Conservation (phyloP, 2,329 filamentous ascomycete genomes). For the Dryadomyces quercus-mongolicae region DNA sequence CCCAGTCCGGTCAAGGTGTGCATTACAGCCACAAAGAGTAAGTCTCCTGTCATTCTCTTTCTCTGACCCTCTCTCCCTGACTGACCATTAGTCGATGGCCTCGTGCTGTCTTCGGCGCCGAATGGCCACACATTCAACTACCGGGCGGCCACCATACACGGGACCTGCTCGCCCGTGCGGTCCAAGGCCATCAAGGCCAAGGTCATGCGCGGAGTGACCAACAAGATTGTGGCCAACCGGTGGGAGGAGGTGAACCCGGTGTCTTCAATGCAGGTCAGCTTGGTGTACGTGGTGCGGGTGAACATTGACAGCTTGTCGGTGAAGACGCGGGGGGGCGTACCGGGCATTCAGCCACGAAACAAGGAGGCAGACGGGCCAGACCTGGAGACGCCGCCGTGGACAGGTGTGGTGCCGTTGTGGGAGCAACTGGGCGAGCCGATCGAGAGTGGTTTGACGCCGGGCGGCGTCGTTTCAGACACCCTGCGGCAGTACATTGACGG, state of each 20-base stretch:
- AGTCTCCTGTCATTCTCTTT: neutral
- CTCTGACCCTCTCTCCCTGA: neutral
- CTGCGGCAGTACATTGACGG: conserved; percentile 3
- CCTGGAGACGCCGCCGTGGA: conserved; percentile 5
- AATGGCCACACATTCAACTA: conserved; percentile 14
- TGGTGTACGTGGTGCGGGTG: conserved; percentile 10
- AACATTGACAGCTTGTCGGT: conserved; percentile 9
- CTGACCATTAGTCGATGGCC: conserved; percentile 8
- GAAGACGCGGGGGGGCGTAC: conserved; percentile 8
- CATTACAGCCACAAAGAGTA: conserved; percentile 11
- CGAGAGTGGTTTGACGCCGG: conserved; percentile 10
- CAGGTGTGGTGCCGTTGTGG: conserved; percentile 11
- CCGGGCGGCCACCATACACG: conserved; percentile 11
- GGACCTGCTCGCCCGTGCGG: conserved; percentile 7
- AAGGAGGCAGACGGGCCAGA: conserved; percentile 8
- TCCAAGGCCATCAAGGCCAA: neutral
- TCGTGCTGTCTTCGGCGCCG: conserved; percentile 10
- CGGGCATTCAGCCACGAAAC: conserved; percentile 11
- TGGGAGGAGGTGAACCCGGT: conserved; percentile 11
- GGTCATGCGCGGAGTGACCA: conserved; percentile 10
- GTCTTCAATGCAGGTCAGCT: conserved; percentile 8
- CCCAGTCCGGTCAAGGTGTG: conserved; percentile 10
- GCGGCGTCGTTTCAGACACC: conserved; percentile 2
- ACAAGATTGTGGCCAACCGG: conserved; percentile 9
- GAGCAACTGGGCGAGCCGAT: conserved; percentile 11